A percentile compares a stretch with the other conserved stretches of the same genome.
Conservation (phyloP, 2,329 filamentous ascomycete genomes). For the Exophiala phaeomuriformis region DNA sequence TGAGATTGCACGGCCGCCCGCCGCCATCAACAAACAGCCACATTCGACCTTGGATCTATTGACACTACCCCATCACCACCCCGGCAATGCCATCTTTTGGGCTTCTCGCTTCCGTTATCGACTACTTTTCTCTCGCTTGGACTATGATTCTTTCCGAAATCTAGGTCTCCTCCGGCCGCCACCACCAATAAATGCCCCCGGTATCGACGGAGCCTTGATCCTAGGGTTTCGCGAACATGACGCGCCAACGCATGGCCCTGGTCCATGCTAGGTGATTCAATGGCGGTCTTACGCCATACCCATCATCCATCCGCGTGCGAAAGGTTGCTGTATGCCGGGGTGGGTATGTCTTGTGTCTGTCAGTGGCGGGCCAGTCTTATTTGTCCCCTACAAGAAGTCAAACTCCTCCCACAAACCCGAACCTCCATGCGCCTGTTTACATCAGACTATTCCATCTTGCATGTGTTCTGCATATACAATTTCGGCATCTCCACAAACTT, state of each 20-base stretch:
- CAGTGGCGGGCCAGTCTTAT: neutral
- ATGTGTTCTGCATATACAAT: slow-evolving; percentile 18
- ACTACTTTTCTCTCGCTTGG: slow-evolving; percentile 5
- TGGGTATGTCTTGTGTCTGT: neutral
- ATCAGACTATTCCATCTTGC: slow-evolving; percentile 10
- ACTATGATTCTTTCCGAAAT: slow-evolving; percentile 1
- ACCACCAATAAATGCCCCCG: slow-evolving; percentile 5
- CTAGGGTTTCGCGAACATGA: slow-evolving; percentile 17
- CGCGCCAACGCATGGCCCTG: slow-evolving; percentile 13
- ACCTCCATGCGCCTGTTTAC: slow-evolving; percentile 12
- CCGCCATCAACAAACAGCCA: slow-evolving; percentile 11
- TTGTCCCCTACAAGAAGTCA: neutral
- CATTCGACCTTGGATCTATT: neutral
- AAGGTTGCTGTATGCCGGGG: neutral
- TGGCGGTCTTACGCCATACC: slow-evolving; percentile 1
- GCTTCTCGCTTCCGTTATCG: slow-evolving; percentile 10
- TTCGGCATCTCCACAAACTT: slow-evolving; percentile 20
- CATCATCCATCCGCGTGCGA: slow-evolving; percentile 10
- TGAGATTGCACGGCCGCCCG: slow-evolving; percentile 21
- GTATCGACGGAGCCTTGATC: slow-evolving; percentile 7
- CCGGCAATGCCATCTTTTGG: slow-evolving; percentile 1
- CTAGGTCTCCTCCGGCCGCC: neutral
- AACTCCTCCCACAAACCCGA: neutral
- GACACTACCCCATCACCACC: neutral
- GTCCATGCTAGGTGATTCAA: slow-evolving; percentile 12